A percentile compares a stretch with the other conserved stretches of the same genome.
These are phyloP conservation scores for Phytophthora meadii DNA, from an alignment of 352 stramenopile species.

Conservation along the genomic window DNA sequence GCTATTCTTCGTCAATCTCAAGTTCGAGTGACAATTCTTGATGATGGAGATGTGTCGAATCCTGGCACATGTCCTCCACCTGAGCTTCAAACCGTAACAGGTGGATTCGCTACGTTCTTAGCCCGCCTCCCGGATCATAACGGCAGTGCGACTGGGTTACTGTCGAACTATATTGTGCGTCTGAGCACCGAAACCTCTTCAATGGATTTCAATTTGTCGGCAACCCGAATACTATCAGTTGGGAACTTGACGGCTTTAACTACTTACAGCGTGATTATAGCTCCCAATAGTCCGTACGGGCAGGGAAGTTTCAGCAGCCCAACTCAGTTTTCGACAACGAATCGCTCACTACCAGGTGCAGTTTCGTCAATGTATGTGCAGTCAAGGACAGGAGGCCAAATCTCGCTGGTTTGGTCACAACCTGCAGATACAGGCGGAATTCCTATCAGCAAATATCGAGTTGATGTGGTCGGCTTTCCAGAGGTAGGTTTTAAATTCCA, in stretches of 20 bases:
- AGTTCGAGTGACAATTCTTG: constrained; percentile 51
- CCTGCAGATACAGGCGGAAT: constrained; percentile 64
- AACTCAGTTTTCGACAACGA: constrained; percentile 47
- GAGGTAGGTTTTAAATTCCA: constrained; percentile 22
- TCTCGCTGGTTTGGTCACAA: constrained; percentile 47
- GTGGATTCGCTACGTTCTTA: constrained; percentile 46
- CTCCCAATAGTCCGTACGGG: constrained; percentile 41
- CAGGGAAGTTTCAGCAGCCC: constrained; percentile 41
- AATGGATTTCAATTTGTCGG: constrained; percentile 22
- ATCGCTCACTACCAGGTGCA: constrained; percentile 44
- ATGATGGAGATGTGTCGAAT: constrained; percentile 57
- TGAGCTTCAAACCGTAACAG: constrained; percentile 34
- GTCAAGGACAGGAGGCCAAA: constrained; percentile 44
- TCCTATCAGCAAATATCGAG: constrained; percentile 63
- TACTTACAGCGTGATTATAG: constrained; percentile 50
- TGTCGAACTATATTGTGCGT: constrained; percentile 47
- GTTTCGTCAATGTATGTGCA: constrained; percentile 23
- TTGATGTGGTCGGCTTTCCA: constrained; percentile 34
- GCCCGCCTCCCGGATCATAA: constrained; percentile 52
- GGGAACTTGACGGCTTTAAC: constrained; percentile 43
- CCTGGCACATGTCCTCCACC: constrained; percentile 40
- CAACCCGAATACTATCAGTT: constrained; percentile 14
- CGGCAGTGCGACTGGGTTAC: constrained; percentile 44
- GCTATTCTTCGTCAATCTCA: constrained; percentile 21
- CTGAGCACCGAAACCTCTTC: constrained; percentile 26